Conservation (phyloP, 1,284 basidiomycete genomes). For the Papiliotrema flavescens region DNA sequence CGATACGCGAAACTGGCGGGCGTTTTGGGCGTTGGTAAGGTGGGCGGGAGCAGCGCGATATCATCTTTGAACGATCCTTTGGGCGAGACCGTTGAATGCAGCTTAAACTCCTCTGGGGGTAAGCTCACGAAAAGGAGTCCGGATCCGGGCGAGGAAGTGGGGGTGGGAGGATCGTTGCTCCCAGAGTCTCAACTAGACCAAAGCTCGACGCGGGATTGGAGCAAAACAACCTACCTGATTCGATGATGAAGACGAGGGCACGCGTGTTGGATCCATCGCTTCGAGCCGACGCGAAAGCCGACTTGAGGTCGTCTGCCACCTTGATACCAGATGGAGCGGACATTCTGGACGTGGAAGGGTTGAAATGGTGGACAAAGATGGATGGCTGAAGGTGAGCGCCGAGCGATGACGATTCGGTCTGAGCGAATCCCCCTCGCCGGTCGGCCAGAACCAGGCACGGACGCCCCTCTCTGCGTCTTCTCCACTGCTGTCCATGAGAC, state of each 20-base stretch:
- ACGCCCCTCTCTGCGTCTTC: no score
- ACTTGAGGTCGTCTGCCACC: constrained; percentile 35
- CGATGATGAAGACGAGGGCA: constrained; percentile 47
- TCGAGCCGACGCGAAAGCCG: constrained; percentile 37
- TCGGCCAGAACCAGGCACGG: no score
- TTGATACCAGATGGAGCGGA: constrained; percentile 49
- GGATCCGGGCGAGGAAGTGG: not conserved
- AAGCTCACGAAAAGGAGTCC: not conserved
- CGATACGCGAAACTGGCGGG: constrained; percentile 47
- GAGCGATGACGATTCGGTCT: not conserved
- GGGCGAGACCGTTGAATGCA: constrained; percentile 29
- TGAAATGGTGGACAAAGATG: not conserved
- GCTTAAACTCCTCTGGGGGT: constrained; percentile 35
- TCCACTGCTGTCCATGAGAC: no score
- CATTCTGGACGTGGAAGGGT: constrained; percentile 25
- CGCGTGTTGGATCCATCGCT: constrained; percentile 27
- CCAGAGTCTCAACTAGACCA: no score
- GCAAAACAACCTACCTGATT: constrained; percentile 35
- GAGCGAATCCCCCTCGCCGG: not conserved
- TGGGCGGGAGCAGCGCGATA: constrained; percentile 32
- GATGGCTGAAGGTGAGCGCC: not conserved
- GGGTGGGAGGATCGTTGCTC: no score
- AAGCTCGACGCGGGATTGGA: not conserved
- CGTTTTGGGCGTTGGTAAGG: constrained; percentile 39
- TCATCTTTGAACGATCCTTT: constrained; percentile 41